A percentile compares a stretch with the other conserved stretches of the same genome.
Evolutionary conservation across 1,284 basidiomycete species (phyloP).

Genomic region (Ustilago hordei): DNA sequence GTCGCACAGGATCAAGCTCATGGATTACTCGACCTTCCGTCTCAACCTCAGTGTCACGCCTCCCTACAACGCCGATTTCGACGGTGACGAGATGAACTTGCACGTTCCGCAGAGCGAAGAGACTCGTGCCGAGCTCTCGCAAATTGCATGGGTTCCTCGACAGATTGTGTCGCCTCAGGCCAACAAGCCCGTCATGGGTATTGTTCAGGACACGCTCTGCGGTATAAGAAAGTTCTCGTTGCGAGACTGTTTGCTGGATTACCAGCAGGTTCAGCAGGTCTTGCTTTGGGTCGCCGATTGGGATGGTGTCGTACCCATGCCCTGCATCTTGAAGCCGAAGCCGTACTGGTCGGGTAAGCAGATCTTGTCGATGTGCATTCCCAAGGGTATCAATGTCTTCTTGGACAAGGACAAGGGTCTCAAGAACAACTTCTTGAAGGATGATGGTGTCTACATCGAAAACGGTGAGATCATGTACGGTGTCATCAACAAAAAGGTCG

Average conservation of each 20-base stretch:
- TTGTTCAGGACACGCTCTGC: conserved; percentile 98
- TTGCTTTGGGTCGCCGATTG: conserved; percentile 97
- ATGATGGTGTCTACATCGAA: conserved; percentile 95
- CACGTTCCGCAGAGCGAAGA: conserved; percentile 95
- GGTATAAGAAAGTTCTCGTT: conserved; percentile 97
- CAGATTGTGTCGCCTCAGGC: conserved; percentile 99
- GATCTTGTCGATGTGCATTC: conserved; percentile 90
- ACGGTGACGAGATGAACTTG: conserved; percentile 99
- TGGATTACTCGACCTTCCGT: conserved; percentile 99
- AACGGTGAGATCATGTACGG: conserved; percentile 97
- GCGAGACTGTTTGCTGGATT: conserved; percentile 75
- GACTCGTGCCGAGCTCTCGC: conserved; percentile 95
- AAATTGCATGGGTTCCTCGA: conserved; percentile 99
- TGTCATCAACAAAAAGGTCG: conserved; percentile 97
- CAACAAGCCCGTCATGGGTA: conserved; percentile 99
- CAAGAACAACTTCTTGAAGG: conserved; percentile 70
- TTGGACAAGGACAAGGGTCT: conserved; percentile 62
- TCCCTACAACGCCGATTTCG: conserved; percentile 76
- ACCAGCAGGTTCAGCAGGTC: conserved; percentile 83
- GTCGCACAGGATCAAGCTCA: conserved; percentile 96
- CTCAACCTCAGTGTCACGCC: conserved; percentile 87
- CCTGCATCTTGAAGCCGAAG: conserved; percentile 95
- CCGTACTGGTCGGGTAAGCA: conserved; percentile 99
- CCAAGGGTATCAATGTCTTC: conserved; percentile 92
- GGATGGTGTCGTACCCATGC: conserved; percentile 92